Conservation (phyloP, 2,329 filamentous ascomycete species). For the Escovopsis weberi region DNA sequence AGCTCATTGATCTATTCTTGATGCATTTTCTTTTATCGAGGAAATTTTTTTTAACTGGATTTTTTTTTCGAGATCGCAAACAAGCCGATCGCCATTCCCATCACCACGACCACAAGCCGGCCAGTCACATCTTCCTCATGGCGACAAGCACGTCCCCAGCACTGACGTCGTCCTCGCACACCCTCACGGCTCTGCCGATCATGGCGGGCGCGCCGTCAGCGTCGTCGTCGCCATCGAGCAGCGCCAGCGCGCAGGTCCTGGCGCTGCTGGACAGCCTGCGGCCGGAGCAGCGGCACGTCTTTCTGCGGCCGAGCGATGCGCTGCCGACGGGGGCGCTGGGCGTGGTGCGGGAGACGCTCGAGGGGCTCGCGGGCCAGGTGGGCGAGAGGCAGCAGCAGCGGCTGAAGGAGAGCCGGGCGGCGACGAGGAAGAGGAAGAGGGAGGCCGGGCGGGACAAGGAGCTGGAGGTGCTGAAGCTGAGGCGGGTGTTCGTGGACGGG, state of each 20-base stretch:
- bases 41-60: too few relatives aligned
- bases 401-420: slow-evolving; percentile 41
- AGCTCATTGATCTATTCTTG: too few relatives aligned
- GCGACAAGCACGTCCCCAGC: slow-evolving; percentile 37
- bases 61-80: too few relatives aligned
- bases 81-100: neutral
- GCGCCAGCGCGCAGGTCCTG: slow-evolving; percentile 23
- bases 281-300: slow-evolving; percentile 50
- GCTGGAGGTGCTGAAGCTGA: slow-evolving; percentile 52
- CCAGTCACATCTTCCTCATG: slow-evolving; percentile 15
- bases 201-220: slow-evolving; percentile 25
- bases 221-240: slow-evolving; percentile 8
- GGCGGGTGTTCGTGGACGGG: slow-evolving; percentile 72
- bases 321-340: slow-evolving; percentile 57
- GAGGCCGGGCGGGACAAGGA: slow-evolving; percentile 27
- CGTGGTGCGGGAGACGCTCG: slow-evolving; percentile 67
- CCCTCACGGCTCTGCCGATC: slow-evolving; percentile 36
- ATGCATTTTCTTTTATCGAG: too few relatives aligned
- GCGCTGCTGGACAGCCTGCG: slow-evolving; percentile 43
- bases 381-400: slow-evolving; percentile 57
- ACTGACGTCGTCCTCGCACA: slow-evolving; percentile 50
- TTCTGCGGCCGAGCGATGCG: slow-evolving; percentile 57
- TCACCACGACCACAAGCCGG: slow-evolving; percentile 5
- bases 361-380: slow-evolving; percentile 60
- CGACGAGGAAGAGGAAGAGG: slow-evolving; percentile 58